Evolutionary conservation across 2,329 filamentous ascomycete genomes (phyloP), one percentile per base, ranked within the genome.

Genomic region (Rhynchosporium secalis): DNA sequence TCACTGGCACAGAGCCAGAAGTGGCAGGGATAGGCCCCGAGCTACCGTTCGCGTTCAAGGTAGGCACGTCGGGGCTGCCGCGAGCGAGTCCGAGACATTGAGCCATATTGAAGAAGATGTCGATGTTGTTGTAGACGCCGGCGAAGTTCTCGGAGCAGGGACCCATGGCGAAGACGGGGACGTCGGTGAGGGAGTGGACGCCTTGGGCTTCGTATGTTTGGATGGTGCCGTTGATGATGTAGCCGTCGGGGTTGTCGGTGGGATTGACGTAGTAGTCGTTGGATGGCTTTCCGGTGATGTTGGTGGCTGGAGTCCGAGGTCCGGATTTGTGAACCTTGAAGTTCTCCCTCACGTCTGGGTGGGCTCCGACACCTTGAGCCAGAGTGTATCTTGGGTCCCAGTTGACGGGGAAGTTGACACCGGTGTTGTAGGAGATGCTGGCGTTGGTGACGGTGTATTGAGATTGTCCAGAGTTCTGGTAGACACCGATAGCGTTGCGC

Each of bases 311-410:
- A 7, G 75, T 71, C 38, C 91, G 84, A 1, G 90, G 83, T 0
- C 86, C 86, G 20, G 80, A 77, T 75, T 85, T 85, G 78, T 86
- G 86, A 13, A 94, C 86, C 66, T 81, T 81, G 80, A 87, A 96
- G 77, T 90, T 83, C 79, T 96, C 91, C 28, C 89, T 82, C 70
- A 82, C 85, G 74, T 96, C 91, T 0, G 91, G 91, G 72, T 83
- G 83, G 38, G 89, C 89, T 55, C 81, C 84, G 40, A 91, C 76
- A 57, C 91, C 91, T 46, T 86, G 83, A 61, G 89, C 90, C 56
- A 96, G 85, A 62, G 89, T 89, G 77, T 94, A 95, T 38, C 91
- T 84, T 13, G 91, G 91, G 73, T 91, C 88, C 91, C 91, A 95
- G 79, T 91, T 92, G 65, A 84, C 80, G 26, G 91, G 91, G 81